Evolutionary conservation across 352 stramenopile species (phyloP).

Genomic region (Globisporangium cystogenes): DNA sequence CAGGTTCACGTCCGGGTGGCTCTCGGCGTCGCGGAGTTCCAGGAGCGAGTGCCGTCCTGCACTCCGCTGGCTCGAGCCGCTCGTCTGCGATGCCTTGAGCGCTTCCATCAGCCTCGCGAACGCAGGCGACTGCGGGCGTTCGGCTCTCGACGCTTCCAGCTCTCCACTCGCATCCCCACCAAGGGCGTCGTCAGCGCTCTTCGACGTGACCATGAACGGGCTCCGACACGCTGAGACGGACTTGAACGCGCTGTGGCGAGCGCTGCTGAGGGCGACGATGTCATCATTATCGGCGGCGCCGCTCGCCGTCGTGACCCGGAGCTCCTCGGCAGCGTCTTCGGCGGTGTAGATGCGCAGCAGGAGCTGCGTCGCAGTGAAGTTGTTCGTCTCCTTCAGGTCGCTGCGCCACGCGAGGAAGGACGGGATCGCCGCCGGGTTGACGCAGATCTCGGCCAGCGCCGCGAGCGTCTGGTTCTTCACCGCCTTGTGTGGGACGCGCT

Average conservation of each 20-base stretch:
- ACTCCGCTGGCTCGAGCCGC: too few relatives aligned
- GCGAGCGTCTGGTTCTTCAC: slow-evolving; percentile 60
- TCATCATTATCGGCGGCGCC: slow-evolving; percentile 1
- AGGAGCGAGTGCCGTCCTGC: slow-evolving; percentile 18
- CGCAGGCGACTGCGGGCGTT: slow-evolving; percentile 43
- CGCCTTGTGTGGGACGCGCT: slow-evolving; percentile 30
- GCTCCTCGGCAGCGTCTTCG: slow-evolving; percentile 44
- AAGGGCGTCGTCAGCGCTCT: not conserved
- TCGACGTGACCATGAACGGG: slow-evolving; percentile 30
- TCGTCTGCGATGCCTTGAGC: slow-evolving; percentile 40
- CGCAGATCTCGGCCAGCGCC: slow-evolving; percentile 57
- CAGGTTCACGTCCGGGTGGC: slow-evolving; percentile 48
- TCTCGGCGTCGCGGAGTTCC: slow-evolving; percentile 23
- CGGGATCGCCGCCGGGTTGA: slow-evolving; percentile 63
- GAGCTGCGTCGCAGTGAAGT: slow-evolving; percentile 49
- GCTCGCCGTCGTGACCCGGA: slow-evolving; percentile 4
- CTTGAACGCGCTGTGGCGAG: slow-evolving; percentile 42
- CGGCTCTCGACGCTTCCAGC: slow-evolving; percentile 4
- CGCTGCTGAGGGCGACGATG: slow-evolving; percentile 21
- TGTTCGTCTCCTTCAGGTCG: slow-evolving; percentile 35
- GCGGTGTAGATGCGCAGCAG: slow-evolving; percentile 61
- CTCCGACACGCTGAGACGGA: slow-evolving; percentile 40
- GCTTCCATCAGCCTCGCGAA: slow-evolving; percentile 72
- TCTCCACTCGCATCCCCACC: not conserved
- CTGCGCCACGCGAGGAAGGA: slow-evolving; percentile 61